Conservation (phyloP, 1,284 basidiomycete species). For the Ceratobasidium papillatum region DNA sequence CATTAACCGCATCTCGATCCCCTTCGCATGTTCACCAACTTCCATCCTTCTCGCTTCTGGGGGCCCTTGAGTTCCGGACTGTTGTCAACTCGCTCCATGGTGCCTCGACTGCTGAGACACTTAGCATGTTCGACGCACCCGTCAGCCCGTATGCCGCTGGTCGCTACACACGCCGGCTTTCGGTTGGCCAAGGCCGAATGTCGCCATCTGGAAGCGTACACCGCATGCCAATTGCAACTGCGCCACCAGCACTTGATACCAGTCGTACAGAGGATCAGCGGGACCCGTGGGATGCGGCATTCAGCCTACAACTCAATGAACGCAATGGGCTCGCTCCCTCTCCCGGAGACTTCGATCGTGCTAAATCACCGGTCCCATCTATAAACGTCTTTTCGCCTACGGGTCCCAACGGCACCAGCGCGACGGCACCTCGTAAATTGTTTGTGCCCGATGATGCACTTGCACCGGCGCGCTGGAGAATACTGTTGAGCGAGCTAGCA, state of each 20-base stretch:
- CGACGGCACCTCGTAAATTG: constrained; percentile 32
- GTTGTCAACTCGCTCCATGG: constrained; percentile 69
- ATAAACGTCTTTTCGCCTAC: constrained; percentile 31
- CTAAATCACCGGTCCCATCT: constrained; percentile 37
- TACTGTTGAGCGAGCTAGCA: constrained; percentile 37
- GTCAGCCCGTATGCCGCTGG: constrained; percentile 76
- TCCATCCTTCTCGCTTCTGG: constrained; percentile 88
- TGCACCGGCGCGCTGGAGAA: constrained; percentile 26
- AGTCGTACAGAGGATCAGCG: constrained; percentile 40
- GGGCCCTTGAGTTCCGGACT: constrained; percentile 78
- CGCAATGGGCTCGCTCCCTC: constrained; percentile 22
- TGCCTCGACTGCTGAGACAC: constrained; percentile 61
- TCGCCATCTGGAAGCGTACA: constrained; percentile 16
- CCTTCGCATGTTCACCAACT: constrained; percentile 59
- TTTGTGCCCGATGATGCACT: constrained; percentile 33
- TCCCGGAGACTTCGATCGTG: constrained; percentile 1
- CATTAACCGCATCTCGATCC: constrained; percentile 47
- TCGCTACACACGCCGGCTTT: constrained; percentile 62
- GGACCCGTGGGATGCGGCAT: constrained; percentile 62
- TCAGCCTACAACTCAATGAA: constrained; percentile 59
- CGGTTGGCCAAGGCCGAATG: constrained; percentile 24
- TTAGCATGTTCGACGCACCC: constrained; percentile 73
- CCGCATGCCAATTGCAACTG: constrained; percentile 9
- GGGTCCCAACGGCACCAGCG: constrained; percentile 1
- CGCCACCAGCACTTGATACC: constrained; percentile 10